Evolutionary conservation across 129 eudicot species (phyloP).

Genomic region (Lactuca sativa): DNA sequence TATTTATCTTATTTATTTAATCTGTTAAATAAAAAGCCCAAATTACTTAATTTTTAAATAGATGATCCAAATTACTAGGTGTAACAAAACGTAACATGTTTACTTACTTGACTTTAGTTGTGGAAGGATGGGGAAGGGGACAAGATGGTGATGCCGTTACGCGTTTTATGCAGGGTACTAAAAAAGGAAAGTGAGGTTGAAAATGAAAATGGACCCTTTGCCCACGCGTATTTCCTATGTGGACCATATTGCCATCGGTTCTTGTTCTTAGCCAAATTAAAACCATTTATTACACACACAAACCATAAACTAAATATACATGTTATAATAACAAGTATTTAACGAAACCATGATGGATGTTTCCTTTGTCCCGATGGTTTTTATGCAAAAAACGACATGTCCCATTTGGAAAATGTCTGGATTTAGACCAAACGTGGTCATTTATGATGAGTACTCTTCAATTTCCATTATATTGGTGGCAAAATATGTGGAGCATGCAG

Average conservation of each 20-base stretch:
- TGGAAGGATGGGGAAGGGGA: background rate
- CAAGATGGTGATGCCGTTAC: constrained; percentile 15
- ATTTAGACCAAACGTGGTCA: background rate
- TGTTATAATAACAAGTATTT: background rate
- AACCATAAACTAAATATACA: background rate
- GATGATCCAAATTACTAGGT: background rate
- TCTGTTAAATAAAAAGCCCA: no score
- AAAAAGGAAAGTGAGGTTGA: constrained; percentile 18
- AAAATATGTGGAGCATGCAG: background rate
- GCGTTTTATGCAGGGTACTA: constrained; percentile 31
- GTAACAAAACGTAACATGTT: background rate
- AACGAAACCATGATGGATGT: background rate
- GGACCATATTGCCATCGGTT: constrained; percentile 10
- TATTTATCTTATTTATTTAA: no score
- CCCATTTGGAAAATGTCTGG: background rate
- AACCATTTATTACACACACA: background rate
- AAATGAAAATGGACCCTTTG: constrained; percentile 17
- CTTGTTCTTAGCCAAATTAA: background rate
- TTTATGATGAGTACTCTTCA: background rate
- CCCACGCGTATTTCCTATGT: constrained; percentile 22
- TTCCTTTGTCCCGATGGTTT: background rate
- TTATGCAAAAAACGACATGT: background rate
- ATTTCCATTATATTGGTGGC: background rate
- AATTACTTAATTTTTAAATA: no score
- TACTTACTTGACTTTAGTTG: background rate